Percentiles rank a stretch among this genome's conserved stretches.
Evolutionary conservation across 148 eudicot species (phyloP).

Genomic region (Simmondsia chinensis): DNA sequence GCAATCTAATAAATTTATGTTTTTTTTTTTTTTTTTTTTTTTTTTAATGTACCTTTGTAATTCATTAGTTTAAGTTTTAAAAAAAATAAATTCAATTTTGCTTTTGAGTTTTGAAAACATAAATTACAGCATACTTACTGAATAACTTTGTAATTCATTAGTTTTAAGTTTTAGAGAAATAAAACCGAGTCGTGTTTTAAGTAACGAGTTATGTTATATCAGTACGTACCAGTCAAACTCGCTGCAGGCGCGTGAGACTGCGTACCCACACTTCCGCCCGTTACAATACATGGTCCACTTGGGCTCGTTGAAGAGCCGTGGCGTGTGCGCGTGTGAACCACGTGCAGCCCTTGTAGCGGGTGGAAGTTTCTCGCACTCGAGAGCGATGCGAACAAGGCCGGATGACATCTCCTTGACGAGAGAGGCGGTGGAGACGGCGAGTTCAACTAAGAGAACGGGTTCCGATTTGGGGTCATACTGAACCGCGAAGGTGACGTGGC

Average conservation of each 20-base stretch:
- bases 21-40: too few species aligned
- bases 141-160: too few species aligned
- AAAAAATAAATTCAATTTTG: too few species aligned
- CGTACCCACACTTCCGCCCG: slow-evolving; percentile 21
- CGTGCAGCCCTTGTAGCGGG: background rate
- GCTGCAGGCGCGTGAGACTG: slow-evolving; percentile 13
- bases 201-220: too few species aligned
- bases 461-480: slow-evolving; percentile 18
- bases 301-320: slow-evolving; percentile 16
- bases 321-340: too few species aligned
- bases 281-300: slow-evolving; percentile 25
- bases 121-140: too few species aligned
- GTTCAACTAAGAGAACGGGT: slow-evolving; percentile 20
- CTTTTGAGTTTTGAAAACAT: too few species aligned
- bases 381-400: slow-evolving; percentile 23
- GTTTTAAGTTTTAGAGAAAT: too few species aligned
- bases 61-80: too few species aligned
- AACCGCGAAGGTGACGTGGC: slow-evolving; percentile 15
- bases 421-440: slow-evolving; percentile 13
- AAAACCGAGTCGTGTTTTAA: too few species aligned
- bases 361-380: slow-evolving; percentile 21
- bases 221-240: slow-evolving; percentile 17
- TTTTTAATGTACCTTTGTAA: too few species aligned
- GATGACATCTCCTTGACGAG: slow-evolving; percentile 15
- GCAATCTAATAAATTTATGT: too few species aligned